phyloP scores from a whole-genome alignment of 495 filamentous ascomycete genomes.

The Aspergillus biplanus region DNA sequence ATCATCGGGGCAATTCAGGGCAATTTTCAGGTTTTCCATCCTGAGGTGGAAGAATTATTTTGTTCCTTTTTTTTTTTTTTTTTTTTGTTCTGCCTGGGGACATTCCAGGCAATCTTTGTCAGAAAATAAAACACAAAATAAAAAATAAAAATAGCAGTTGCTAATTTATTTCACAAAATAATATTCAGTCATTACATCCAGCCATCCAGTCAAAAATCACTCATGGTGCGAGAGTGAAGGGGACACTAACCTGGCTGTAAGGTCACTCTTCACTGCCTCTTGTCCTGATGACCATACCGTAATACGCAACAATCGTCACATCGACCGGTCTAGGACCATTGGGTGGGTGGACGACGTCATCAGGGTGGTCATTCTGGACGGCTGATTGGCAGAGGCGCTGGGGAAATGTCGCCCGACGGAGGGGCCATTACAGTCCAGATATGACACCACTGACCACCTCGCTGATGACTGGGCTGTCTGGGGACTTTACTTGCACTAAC shows the following conservation, averaged over 20 bases:
- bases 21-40: background rate
- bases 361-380: constrained; percentile 13
- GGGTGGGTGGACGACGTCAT: constrained; percentile 36
- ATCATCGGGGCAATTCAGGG: background rate
- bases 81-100: background rate
- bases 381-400: constrained; percentile 15
- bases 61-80: background rate
- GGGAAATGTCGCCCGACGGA: constrained; percentile 14
- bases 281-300: constrained; percentile 25
- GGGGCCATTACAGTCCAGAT: constrained; percentile 12
- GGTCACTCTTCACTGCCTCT: constrained; percentile 9
- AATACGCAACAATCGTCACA: constrained; percentile 22
- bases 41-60: background rate
- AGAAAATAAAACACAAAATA: constrained; percentile 4
- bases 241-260: no score
- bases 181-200: background rate
- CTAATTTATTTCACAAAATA: constrained; percentile 3
- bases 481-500: no score
- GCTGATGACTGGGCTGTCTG: no score
- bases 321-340: constrained; percentile 39
- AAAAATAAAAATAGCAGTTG: constrained; percentile 15
- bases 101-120: constrained; percentile 1
- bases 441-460: constrained; percentile 2
- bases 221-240: background rate
- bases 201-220: constrained; percentile 18